Base-by-base conservation (phyloP, 495 filamentous ascomycete species). In the Penicillium silybi region DNA sequence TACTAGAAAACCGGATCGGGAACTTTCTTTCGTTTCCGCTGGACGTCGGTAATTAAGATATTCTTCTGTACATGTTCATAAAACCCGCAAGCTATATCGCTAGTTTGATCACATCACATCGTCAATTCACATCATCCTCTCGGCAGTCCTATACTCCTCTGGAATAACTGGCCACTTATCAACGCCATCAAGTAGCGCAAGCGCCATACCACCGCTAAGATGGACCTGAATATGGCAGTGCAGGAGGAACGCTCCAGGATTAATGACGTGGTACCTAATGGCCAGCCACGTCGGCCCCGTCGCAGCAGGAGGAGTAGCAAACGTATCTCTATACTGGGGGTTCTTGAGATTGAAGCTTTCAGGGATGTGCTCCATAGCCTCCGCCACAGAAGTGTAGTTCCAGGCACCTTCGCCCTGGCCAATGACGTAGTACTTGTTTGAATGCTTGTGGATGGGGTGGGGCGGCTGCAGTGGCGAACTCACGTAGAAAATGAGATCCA, bases 381-480 rank as follows among this genome's bases (percentile, higher is more conserved):
- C 72, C 9, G 57, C 64, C 1, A 77, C 73, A n/a, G 57, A 62
- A 4, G 57, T 58, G 50, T 68, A 81, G 18, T 64, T 75, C 53
- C 72, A 82, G 1, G 20, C 34, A 0, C 75, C 75, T 0, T 20
- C 25, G 6, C 77, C 78, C 9, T 44, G 29, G 6, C 80, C 80
- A 41, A 81, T 72, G 23, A 72, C 56, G 48, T 64, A 79, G 34
- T 57, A 67, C 51, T 78, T 78, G 63, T 72, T 80, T 46, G 67
- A 68, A 60, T 83, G 78, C 63, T 81, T 81, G 67, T 83, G 79
- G 50, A 83, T 75, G 0, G 70, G 66, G 46, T 83, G 80, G 6
- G 71, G 62, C 2, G 71, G 70, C 53, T 76, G 68, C 15, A 53
- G 41, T 0, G 35, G 46, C 11, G n/a, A 19, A 7, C 16, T 18